Percentiles rank a stretch among this genome's conserved stretches.
phyloP scores from a whole-genome alignment of 441 rosid genomes.

The Euphorbia celastroides region DNA sequence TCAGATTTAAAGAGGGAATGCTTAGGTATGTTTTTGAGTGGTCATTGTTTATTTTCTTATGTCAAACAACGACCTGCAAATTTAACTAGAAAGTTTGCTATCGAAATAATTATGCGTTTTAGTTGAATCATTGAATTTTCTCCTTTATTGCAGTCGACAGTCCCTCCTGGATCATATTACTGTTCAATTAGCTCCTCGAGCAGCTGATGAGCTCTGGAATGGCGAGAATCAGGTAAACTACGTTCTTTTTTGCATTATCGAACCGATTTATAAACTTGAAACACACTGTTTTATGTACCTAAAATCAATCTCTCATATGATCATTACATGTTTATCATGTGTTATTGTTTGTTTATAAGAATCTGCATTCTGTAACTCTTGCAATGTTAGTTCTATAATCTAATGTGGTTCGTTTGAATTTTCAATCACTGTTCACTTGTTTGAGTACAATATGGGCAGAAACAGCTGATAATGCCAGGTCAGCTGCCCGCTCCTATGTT shows the following conservation, averaged over 20 bases:
- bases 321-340: neutral
- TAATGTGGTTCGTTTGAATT: neutral
- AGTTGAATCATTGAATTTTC: slow-evolving; percentile 5
- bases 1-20: slow-evolving; percentile 75
- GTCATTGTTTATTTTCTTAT: neutral
- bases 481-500: slow-evolving; percentile 78
- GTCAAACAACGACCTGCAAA: no score
- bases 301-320: neutral
- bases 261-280: neutral
- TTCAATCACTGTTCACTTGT: slow-evolving; percentile 12
- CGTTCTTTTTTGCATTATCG: neutral
- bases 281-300: neutral
- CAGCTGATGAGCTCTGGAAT: slow-evolving; percentile 91
- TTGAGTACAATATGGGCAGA: slow-evolving; percentile 97
- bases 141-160: slow-evolving; percentile 56
- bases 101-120: no score
- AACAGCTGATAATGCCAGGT: slow-evolving; percentile 85
- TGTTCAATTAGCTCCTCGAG: slow-evolving; percentile 90
- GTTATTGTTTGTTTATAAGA: neutral
- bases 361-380: neutral
- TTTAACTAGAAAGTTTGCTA: no score
- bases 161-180: slow-evolving; percentile 87
- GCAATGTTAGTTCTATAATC: neutral
- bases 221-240: slow-evolving; percentile 72
- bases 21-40: slow-evolving; percentile 50